Percentiles rank a stretch among this genome's conserved stretches.
These are phyloP conservation scores for Penicillium atrosanguineum DNA, from an alignment of 495 filamentous ascomycete species.

Conservation along the genomic window DNA sequence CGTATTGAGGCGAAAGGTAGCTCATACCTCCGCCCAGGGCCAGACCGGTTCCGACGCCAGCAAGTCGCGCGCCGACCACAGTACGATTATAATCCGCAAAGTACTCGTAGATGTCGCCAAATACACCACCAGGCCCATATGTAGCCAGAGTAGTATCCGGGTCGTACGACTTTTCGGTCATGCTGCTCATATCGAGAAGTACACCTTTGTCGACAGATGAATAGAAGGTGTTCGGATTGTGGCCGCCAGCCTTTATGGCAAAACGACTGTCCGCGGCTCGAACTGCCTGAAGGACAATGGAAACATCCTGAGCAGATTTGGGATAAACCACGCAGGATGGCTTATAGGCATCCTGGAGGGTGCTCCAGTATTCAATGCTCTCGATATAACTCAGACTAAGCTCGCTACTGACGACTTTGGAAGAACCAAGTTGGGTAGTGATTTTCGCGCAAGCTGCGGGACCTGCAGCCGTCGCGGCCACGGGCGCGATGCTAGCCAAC, in stretches of 20 bases:
- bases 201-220: conserved; percentile 42
- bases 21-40: conserved; percentile 35
- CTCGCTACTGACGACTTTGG: conserved; percentile 19
- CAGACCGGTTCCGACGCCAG: conserved; percentile 31
- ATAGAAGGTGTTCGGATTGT: conserved; percentile 40
- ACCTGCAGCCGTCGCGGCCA: conserved; percentile 10
- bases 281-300: conserved; percentile 22
- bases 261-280: conserved; percentile 33
- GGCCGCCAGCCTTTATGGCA: conserved; percentile 47
- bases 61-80: conserved; percentile 32
- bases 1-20: conserved; percentile 37
- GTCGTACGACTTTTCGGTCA: conserved; percentile 29
- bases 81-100: conserved; percentile 28
- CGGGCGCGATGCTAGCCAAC: conserved; percentile 7
- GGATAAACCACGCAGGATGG: conserved; percentile 36
- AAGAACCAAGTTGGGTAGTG: conserved; percentile 17
- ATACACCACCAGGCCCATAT: conserved; percentile 30
- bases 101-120: conserved; percentile 33
- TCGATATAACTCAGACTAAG: conserved; percentile 15
- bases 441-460: conserved; percentile 24
- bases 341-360: conserved; percentile 31
- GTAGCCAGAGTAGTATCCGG: conserved; percentile 29
- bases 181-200: conserved; percentile 40
- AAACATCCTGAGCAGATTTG: conserved; percentile 24
- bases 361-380: conserved; percentile 46